Evolutionary conservation across 208 protist species (phyloP), one percentile per base, ranked within the genome.

Genomic region (Leishmania aethiopica): DNA sequence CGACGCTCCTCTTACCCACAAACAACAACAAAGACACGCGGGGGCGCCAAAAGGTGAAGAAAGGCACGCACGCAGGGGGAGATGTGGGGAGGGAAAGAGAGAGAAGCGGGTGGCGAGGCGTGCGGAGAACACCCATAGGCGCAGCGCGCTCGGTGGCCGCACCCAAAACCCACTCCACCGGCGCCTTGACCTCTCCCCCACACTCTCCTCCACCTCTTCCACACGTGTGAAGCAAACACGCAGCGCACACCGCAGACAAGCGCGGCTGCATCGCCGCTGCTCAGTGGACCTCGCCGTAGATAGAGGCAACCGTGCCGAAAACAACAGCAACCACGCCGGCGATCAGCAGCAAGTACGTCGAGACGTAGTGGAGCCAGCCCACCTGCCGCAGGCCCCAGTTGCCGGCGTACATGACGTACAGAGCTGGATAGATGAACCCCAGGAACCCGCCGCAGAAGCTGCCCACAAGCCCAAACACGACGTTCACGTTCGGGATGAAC

Each of bases 371-470:
- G 69, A 93, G 89, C 77, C 83, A 87, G 64, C 92, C 92, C 37
- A 96, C 92, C 57, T 62, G 78, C 74, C 79, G 81, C 67, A 88
- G 83, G 40, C 69, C 82, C 89, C 89, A 95, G 88, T 89, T 84
- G 51, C 91, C 93, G 19, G 83, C 83, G 82, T 95, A 95, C 94
- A 97, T 94, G 75, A 90, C 82, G 84, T 94, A 96, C n/a, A 95
- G 81, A 19, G 94, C 94, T 1, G 95, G 93, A 75, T 91, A 91
- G 84, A 96, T 90, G 80, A 98, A 98, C 49, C 95, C 92, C 72
- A 97, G 83, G 75, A 93, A 90, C 35, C 91, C 92, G 53, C 92
- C 92, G 70, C 87, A 93, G 80, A 96, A 87, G 82, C 88, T 91
- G 45, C 95, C 93, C 8, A 96, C 85, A 19, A 98, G 88, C 11